Percentiles rank a stretch among this genome's conserved stretches.
Conservation (phyloP, 805 yeast species). For the Kuraishia floccosa region DNA sequence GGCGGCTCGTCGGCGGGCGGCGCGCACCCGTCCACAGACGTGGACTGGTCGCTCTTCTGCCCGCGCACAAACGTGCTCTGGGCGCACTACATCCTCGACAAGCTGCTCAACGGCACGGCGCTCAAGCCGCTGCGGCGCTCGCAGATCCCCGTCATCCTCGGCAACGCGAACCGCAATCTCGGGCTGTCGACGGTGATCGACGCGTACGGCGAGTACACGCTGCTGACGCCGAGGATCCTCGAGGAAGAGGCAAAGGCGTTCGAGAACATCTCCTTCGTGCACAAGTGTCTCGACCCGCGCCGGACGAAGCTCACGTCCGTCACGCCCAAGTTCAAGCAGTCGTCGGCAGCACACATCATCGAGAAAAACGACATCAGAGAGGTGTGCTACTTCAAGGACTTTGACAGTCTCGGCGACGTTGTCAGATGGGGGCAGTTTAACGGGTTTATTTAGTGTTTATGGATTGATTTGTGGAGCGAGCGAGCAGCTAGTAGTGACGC, state of each 20-base stretch:
- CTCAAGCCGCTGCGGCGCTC: background rate
- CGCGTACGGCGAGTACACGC: slow-evolving; percentile 8
- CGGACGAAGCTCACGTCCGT: slow-evolving; percentile 11
- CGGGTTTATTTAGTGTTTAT: too few species aligned
- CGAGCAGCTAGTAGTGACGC: too few species aligned
- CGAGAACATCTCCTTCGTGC: slow-evolving; percentile 16
- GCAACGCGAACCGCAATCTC: background rate
- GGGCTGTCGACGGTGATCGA: background rate
- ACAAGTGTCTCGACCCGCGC: slow-evolving; percentile 23
- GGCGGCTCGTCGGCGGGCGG: background rate
- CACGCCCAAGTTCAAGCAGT: slow-evolving; percentile 6
- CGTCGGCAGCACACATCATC: background rate
- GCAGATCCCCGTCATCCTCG: background rate
- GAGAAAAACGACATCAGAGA: too few species aligned
- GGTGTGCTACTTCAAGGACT: slow-evolving; percentile 1
- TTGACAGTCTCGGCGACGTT: slow-evolving; percentile 3
- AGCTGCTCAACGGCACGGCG: slow-evolving; percentile 29
- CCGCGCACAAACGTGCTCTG: slow-evolving; percentile 49
- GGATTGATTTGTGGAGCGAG: too few species aligned
- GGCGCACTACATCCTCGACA: slow-evolving; percentile 51
- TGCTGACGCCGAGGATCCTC: too few species aligned
- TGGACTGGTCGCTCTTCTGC: slow-evolving; percentile 35
- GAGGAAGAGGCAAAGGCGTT: slow-evolving; percentile 12
- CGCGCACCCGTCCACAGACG: slow-evolving; percentile 3
- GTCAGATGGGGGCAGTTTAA: slow-evolving; percentile 1